A percentile compares a stretch with the other conserved stretches of the same genome.
Evolutionary conservation across 495 filamentous ascomycete genomes (phyloP).

Genomic region (Mycothermus thermophilus): DNA sequence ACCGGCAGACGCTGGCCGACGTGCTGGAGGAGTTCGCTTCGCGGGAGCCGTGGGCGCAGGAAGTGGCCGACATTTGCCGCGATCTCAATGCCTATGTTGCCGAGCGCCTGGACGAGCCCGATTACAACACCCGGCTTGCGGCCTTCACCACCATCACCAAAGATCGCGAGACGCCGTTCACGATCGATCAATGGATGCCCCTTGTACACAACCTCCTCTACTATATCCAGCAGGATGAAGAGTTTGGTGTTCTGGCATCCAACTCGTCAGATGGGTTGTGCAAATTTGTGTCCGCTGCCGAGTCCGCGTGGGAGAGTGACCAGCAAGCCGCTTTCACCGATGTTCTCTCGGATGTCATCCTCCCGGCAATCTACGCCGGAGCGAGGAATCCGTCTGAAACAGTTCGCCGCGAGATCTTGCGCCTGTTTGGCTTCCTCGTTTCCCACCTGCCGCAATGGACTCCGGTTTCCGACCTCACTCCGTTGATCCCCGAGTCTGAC

Average conservation of each 20-base stretch:
- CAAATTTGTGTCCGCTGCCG: conserved; percentile 55
- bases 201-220: conserved; percentile 81
- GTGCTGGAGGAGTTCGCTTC: conserved; percentile 57
- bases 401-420: conserved; percentile 66
- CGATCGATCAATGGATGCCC: conserved; percentile 75
- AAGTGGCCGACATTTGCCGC: conserved; percentile 57
- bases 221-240: conserved; percentile 74
- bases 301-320: conserved; percentile 17
- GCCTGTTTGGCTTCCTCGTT: conserved; percentile 63
- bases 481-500: conserved; percentile 60
- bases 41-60: conserved; percentile 42
- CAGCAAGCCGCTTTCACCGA: conserved; percentile 27
- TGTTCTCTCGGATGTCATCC: conserved; percentile 46
- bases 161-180: conserved; percentile 36
- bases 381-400: conserved; percentile 66
- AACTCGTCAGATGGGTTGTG: conserved; percentile 72
- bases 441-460: conserved; percentile 52
- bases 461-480: conserved; percentile 58
- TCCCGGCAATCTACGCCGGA: conserved; percentile 65
- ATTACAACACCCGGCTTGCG: conserved; percentile 66
- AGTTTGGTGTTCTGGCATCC: conserved; percentile 64
- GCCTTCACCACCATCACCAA: conserved; percentile 67
- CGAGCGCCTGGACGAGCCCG: conserved; percentile 60
- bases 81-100: conserved; percentile 65
- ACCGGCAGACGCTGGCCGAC: conserved; percentile 53